phyloP scores from a whole-genome alignment of 495 filamentous ascomycete genomes.

The Podospora australis region DNA sequence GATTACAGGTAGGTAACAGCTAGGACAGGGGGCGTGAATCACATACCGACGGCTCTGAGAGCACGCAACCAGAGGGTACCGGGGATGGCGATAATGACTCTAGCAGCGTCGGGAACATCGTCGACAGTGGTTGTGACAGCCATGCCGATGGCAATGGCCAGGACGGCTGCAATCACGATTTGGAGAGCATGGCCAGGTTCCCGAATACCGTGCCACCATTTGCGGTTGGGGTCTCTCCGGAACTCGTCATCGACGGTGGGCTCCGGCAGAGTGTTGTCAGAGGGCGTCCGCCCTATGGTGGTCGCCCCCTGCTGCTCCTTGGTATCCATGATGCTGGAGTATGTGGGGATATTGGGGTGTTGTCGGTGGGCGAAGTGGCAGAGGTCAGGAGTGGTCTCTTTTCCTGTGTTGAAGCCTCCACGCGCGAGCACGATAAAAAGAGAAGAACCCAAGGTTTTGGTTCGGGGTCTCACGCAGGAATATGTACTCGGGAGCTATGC shows the following conservation, averaged over 20 bases:
- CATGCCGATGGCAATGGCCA: slow-evolving; percentile 26
- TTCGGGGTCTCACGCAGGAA: not conserved
- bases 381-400: not conserved
- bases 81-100: slow-evolving; percentile 18
- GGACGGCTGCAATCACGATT: slow-evolving; percentile 22
- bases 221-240: slow-evolving; percentile 1
- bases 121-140: slow-evolving; percentile 18
- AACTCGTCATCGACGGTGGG: not conserved
- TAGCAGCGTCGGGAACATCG: slow-evolving; percentile 17
- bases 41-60: slow-evolving; percentile 25
- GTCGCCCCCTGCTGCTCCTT: not conserved
- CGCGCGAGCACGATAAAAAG: not conserved
- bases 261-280: not conserved
- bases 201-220: slow-evolving; percentile 8
- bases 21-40: not conserved
- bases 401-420: not conserved
- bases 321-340: not conserved
- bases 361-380: not conserved
- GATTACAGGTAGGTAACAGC: not conserved
- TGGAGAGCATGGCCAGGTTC: slow-evolving; percentile 17
- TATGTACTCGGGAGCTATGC: not conserved
- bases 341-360: no score
- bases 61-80: slow-evolving; percentile 26
- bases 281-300: not conserved
- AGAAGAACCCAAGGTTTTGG: slow-evolving; percentile 1